Conservation (phyloP, 352 stramenopile species). For the Sclerospora graminicola region DNA sequence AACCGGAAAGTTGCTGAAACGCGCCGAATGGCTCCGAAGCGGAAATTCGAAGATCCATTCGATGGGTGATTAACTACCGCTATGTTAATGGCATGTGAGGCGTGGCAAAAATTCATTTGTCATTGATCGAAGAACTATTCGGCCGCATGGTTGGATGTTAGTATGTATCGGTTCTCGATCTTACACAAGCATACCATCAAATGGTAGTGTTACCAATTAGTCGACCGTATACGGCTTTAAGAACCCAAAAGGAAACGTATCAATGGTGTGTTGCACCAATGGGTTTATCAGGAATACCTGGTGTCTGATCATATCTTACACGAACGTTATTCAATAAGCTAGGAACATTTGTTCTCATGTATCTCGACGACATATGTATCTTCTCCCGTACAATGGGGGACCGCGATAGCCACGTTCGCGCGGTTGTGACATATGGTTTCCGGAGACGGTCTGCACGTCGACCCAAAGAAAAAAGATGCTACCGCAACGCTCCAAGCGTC, state of each 20-base stretch:
- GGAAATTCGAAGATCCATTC: constrained; percentile 7
- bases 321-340: background rate
- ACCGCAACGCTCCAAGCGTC: no score
- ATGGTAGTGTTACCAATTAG: background rate
- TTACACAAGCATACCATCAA: background rate
- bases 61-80: background rate
- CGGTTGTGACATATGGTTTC: background rate
- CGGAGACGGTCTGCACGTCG: no score
- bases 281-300: constrained; percentile 2
- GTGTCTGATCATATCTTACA: constrained; percentile 1
- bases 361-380: constrained; percentile 4
- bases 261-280: constrained; percentile 4
- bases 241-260: background rate
- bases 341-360: background rate
- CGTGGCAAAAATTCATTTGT: background rate
- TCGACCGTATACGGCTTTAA: background rate
- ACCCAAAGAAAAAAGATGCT: no score
- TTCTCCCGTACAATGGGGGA: constrained; percentile 2
- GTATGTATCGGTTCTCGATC: background rate
- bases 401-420: background rate
- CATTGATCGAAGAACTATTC: background rate
- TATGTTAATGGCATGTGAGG: background rate
- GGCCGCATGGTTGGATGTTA: background rate
- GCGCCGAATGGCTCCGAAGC: constrained; percentile 7
- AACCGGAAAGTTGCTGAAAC: constrained; percentile 1